A percentile compares a stretch with the other conserved stretches of the same genome.
These are phyloP conservation scores for Podochytrium sp. DNA, from an alignment of 192 early-diverging fungal species.

Conservation along the genomic window DNA sequence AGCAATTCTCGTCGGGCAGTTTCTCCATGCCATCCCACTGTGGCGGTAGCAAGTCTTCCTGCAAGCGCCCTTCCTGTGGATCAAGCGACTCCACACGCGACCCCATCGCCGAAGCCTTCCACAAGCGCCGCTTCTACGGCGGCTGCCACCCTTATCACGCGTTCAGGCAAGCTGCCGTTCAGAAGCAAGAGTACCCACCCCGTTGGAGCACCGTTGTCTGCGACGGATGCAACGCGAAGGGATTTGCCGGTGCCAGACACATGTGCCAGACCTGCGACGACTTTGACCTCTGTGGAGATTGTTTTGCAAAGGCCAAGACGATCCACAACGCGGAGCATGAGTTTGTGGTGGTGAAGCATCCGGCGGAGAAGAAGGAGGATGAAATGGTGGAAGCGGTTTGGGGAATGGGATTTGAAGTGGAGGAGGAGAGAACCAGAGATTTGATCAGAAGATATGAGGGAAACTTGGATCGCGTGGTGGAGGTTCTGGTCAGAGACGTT, in stretches of 20 bases:
- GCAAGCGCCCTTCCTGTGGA: neutral
- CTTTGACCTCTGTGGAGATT: constrained; percentile 35
- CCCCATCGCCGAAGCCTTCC: neutral
- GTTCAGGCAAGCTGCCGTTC: too few species aligned
- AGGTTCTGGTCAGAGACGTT: constrained; percentile 31
- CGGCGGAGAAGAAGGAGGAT: constrained; percentile 7
- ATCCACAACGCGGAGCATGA: constrained; percentile 28
- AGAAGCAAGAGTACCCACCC: constrained; percentile 7
- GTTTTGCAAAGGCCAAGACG: neutral
- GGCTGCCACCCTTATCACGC: neutral
- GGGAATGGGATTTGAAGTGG: constrained; percentile 29
- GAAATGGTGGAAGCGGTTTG: neutral
- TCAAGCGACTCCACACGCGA: too few species aligned
- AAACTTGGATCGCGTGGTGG: constrained; percentile 40
- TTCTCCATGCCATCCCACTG: neutral
- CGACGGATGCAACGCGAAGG: constrained; percentile 31
- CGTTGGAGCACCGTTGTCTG: constrained; percentile 29
- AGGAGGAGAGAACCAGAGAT: constrained; percentile 15
- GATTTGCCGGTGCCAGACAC: constrained; percentile 22
- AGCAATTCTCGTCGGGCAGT: constrained; percentile 16
- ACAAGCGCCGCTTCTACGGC: neutral
- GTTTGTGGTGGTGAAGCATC: constrained; percentile 22
- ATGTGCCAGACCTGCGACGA: constrained; percentile 32
- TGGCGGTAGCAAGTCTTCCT: neutral
- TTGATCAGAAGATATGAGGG: constrained; percentile 33